A percentile compares a stretch with the other conserved stretches of the same genome.
Evolutionary conservation across 78 protist genomes (phyloP).

Genomic region (Isochrysis galbana): DNA sequence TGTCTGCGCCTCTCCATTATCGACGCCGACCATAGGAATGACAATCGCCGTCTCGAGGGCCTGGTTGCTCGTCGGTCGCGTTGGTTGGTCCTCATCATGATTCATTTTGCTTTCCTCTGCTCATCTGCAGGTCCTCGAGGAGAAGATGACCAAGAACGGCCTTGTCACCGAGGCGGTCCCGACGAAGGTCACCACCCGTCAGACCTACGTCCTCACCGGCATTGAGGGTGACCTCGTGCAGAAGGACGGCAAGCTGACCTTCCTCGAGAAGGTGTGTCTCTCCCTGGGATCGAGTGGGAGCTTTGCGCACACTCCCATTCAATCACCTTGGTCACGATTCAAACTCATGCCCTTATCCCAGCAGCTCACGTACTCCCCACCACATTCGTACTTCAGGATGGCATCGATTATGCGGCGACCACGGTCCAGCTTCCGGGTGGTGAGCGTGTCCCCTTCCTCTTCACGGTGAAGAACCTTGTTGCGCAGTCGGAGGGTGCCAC

Average conservation of each 20-base stretch:
- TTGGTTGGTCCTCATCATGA: too few relatives aligned
- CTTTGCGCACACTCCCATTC: too few relatives aligned
- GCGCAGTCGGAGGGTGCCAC: slow-evolving; percentile 30
- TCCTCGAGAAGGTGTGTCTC: slow-evolving; percentile 56
- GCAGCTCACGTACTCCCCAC: too few relatives aligned
- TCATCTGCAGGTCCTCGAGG: neutral
- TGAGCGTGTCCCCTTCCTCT: slow-evolving; percentile 57
- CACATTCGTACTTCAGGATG: neutral
- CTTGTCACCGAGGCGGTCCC: neutral
- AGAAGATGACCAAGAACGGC: slow-evolving; percentile 12
- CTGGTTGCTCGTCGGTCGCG: too few relatives aligned
- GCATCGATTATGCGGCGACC: slow-evolving; percentile 52
- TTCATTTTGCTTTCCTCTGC: neutral
- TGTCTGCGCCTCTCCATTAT: too few relatives aligned
- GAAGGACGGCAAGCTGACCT: slow-evolving; percentile 27
- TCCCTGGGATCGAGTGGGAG: slow-evolving; percentile 21
- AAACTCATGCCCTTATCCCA: too few relatives aligned
- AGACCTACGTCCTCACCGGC: slow-evolving; percentile 44
- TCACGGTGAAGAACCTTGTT: slow-evolving; percentile 54
- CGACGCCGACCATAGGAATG: too few relatives aligned
- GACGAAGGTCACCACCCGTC: slow-evolving; percentile 47
- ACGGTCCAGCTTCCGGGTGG: slow-evolving; percentile 65
- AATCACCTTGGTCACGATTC: too few relatives aligned
- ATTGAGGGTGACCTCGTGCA: slow-evolving; percentile 30
- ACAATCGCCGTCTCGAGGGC: too few relatives aligned